These are phyloP conservation scores for Hyaloscypha variabilis DNA, from an alignment of 495 filamentous ascomycete species.

Conservation along the genomic window DNA sequence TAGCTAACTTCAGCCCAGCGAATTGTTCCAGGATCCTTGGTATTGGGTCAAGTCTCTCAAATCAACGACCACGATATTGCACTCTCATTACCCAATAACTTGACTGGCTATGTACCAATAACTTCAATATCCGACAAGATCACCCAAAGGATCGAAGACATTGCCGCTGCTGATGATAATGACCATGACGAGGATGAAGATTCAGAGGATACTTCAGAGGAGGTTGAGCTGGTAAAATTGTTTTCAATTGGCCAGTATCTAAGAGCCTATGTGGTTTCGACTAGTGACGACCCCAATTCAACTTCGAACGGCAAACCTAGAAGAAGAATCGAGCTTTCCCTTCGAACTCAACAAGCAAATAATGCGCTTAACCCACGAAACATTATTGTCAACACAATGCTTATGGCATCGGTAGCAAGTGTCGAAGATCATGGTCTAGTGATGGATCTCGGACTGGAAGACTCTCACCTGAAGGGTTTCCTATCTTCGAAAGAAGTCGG, in stretches of 20 bases:
- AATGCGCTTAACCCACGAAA: slow-evolving; percentile 68
- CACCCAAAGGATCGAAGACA: slow-evolving; percentile 65
- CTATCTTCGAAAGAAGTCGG: slow-evolving; percentile 86
- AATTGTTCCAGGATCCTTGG: slow-evolving; percentile 77
- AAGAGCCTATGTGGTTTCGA: slow-evolving; percentile 80
- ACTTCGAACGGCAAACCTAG: slow-evolving; percentile 59
- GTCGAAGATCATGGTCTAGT: slow-evolving; percentile 94
- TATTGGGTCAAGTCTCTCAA: slow-evolving; percentile 83
- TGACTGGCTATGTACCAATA: slow-evolving; percentile 85
- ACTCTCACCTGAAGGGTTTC: slow-evolving; percentile 73
- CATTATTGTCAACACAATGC: slow-evolving; percentile 67
- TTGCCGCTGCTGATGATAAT: slow-evolving; percentile 60
- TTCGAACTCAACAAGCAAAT: slow-evolving; percentile 78
- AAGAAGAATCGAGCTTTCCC: slow-evolving; percentile 80
- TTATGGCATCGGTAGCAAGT: slow-evolving; percentile 87
- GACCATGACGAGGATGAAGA: slow-evolving; percentile 53
- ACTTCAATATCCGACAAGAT: slow-evolving; percentile 83
- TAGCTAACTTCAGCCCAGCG: slow-evolving; percentile 58
- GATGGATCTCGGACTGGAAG: slow-evolving; percentile 84
- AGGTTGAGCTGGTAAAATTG: slow-evolving; percentile 62
- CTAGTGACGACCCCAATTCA: slow-evolving; percentile 56
- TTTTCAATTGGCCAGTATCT: slow-evolving; percentile 90
- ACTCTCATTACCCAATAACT: slow-evolving; percentile 86
- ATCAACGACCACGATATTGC: slow-evolving; percentile 78
- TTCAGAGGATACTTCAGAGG: slow-evolving; percentile 44